These are phyloP conservation scores for Monosporascus sp. DNA, from an alignment of 2,329 filamentous ascomycete species.

Conservation along the genomic window DNA sequence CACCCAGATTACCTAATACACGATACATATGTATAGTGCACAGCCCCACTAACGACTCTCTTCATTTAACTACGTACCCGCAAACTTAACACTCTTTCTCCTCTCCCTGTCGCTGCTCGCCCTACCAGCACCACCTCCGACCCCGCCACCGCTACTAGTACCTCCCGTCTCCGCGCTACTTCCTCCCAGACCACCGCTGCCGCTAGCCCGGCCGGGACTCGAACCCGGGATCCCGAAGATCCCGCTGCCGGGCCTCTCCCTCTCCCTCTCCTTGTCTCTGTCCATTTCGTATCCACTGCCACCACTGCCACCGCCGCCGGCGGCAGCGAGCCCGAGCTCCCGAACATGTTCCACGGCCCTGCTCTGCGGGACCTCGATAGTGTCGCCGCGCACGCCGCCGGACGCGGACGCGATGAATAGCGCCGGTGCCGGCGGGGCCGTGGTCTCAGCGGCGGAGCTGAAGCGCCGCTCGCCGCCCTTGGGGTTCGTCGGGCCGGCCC, in stretches of 20 bases:
- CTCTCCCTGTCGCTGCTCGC: conserved; percentile 43
- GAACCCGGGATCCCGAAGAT: conserved; percentile 49
- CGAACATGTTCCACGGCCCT: conserved; percentile 56
- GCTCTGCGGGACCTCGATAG: conserved; percentile 53
- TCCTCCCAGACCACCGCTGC: conserved; percentile 1
- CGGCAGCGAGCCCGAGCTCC: conserved; percentile 40
- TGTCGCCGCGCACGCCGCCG: conserved; percentile 40
- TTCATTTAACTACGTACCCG: conserved; percentile 27
- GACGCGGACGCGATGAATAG: neutral
- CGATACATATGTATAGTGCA: too few species aligned
- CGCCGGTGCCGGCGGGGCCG: conserved; percentile 9
- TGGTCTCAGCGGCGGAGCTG: conserved; percentile 7
- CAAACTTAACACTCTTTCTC: conserved; percentile 62
- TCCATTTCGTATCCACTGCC: conserved; percentile 1
- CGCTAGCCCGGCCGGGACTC: conserved; percentile 36
- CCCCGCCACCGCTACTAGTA: conserved; percentile 6
- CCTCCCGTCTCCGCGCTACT: conserved; percentile 21
- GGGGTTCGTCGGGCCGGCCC: conserved; percentile 11
- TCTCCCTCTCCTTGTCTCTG: conserved; percentile 18
- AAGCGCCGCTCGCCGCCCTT: conserved; percentile 9
- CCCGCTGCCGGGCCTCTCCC: conserved; percentile 19
- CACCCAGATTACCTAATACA: too few species aligned
- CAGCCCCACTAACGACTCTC: neutral
- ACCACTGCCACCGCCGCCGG: conserved; percentile 8
- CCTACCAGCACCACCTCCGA: conserved; percentile 10